Evolutionary conservation across 2,329 filamentous ascomycete genomes (phyloP).

Genomic region (Colletotrichum truncatum): DNA sequence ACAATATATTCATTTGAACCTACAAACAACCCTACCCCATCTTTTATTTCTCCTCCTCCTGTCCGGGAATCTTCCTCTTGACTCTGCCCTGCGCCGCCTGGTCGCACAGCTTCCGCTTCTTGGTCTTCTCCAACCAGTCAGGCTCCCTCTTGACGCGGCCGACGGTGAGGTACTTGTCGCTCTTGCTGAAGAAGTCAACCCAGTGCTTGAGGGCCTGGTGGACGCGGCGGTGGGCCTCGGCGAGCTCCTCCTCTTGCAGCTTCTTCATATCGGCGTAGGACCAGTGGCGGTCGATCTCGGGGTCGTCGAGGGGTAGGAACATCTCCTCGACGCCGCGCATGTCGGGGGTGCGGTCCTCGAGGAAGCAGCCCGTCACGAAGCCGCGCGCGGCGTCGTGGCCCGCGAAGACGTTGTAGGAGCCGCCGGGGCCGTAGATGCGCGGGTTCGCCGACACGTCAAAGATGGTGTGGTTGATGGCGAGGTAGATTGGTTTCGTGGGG

Average conservation of each 20-base stretch:
- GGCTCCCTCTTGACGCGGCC: constrained; percentile 75
- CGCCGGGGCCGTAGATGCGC: constrained; percentile 82
- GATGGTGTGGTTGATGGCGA: constrained; percentile 88
- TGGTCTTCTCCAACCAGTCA: constrained; percentile 69
- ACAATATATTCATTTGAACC: not conserved
- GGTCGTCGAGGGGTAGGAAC: constrained; percentile 74
- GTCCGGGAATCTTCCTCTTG: constrained; percentile 67
- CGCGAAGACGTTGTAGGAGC: constrained; percentile 86
- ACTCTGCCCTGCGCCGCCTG: constrained; percentile 68
- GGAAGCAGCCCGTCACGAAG: constrained; percentile 94
- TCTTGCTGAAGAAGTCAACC: constrained; percentile 83
- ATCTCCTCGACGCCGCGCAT: constrained; percentile 88
- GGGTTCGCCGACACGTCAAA: constrained; percentile 81
- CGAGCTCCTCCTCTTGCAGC: constrained; percentile 69
- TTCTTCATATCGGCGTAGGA: constrained; percentile 60
- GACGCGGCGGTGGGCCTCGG: constrained; percentile 71
- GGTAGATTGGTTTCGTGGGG: constrained; percentile 80
- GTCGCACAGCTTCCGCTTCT: constrained; percentile 74
- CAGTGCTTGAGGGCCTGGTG: constrained; percentile 78
- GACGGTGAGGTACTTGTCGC: constrained; percentile 82
- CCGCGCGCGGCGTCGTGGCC: constrained; percentile 87
- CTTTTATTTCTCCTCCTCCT: constrained; percentile 42
- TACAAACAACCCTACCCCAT: not conserved
- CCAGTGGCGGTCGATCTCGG: constrained; percentile 68
- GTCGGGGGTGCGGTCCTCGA: constrained; percentile 84